A percentile compares a stretch with the other conserved stretches of the same genome.
These are phyloP conservation scores for Clarireedia hainanense DNA, from an alignment of 2,329 filamentous ascomycete genomes.

Conservation along the genomic window DNA sequence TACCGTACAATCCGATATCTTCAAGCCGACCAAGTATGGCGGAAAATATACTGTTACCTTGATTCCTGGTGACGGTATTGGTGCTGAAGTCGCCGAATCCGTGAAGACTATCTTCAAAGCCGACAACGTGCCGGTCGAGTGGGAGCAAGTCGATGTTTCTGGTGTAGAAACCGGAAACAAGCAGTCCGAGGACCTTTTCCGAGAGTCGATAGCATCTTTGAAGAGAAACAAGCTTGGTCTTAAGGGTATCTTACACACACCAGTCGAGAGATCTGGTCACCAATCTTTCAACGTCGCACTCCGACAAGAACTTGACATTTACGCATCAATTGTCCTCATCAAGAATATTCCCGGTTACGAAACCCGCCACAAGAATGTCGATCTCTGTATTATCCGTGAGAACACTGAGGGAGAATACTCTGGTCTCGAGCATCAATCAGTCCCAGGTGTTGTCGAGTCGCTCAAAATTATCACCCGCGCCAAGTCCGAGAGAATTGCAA, in stretches of 20 bases:
- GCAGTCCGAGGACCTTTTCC: conserved; percentile 90
- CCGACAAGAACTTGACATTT: conserved; percentile 98
- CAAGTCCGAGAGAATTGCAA: conserved; percentile 98
- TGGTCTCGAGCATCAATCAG: conserved; percentile 96
- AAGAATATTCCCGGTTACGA: conserved; percentile 99
- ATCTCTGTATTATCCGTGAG: conserved; percentile 99
- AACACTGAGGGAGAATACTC: conserved; percentile 99
- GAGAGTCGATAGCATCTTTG: conserved; percentile 88
- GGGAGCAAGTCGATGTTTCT: conserved; percentile 96
- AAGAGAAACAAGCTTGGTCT: conserved; percentile 98
- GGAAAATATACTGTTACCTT: conserved; percentile 99
- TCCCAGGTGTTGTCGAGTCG: conserved; percentile 92
- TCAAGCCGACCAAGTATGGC: conserved; percentile 94
- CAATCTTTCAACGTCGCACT: conserved; percentile 99
- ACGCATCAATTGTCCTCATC: conserved; percentile 94
- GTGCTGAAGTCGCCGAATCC: conserved; percentile 93
- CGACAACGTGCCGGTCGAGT: conserved; percentile 96
- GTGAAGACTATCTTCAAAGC: conserved; percentile 99
- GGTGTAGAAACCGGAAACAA: conserved; percentile 77
- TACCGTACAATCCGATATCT: conserved; percentile 88
- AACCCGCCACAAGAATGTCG: conserved; percentile 94
- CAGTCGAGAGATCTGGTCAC: conserved; percentile 92
- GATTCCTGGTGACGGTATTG: conserved; percentile 98
- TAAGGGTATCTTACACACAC: conserved; percentile 98
- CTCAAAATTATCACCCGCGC: conserved; percentile 99